Evolutionary conservation across 208 protist genomes (phyloP).

Genomic region (Leishmania braziliensis): DNA sequence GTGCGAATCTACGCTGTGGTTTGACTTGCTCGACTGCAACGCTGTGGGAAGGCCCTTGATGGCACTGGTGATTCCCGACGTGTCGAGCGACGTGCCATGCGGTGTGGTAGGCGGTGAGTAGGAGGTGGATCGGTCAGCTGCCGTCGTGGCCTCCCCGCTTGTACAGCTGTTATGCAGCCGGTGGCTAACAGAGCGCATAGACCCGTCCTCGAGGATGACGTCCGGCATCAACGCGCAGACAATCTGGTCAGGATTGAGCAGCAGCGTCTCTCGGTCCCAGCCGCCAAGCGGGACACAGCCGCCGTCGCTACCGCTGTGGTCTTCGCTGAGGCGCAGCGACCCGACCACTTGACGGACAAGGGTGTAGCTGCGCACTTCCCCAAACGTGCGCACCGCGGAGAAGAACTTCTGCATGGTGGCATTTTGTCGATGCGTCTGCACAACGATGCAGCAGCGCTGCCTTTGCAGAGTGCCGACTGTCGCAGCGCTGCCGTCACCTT

Average conservation of each 20-base stretch:
- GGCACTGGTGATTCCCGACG: not conserved
- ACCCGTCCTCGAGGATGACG: constrained; percentile 46
- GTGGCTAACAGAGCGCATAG: constrained; percentile 19
- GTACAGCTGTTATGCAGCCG: not conserved
- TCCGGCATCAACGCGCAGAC: constrained; percentile 47
- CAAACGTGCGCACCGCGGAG: constrained; percentile 43
- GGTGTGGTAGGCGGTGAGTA: not conserved
- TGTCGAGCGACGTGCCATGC: not conserved
- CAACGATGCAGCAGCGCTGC: constrained; percentile 57
- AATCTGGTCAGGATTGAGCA: constrained; percentile 27
- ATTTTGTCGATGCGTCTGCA: constrained; percentile 82
- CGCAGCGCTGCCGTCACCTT: not conserved
- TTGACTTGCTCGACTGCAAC: constrained; percentile 13
- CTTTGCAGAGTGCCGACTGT: not conserved
- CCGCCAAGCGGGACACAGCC: constrained; percentile 35
- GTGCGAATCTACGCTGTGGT: constrained; percentile 17
- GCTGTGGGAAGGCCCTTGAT: constrained; percentile 2
- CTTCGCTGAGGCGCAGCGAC: constrained; percentile 34
- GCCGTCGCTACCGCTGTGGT: constrained; percentile 33
- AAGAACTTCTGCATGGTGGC: constrained; percentile 85
- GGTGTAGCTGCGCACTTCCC: constrained; percentile 44
- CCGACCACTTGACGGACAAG: constrained; percentile 33
- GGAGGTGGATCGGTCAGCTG: not conserved
- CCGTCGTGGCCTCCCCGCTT: not conserved
- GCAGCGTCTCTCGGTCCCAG: constrained; percentile 23